Evolutionary conservation across 2,329 filamentous ascomycete species (phyloP), one percentile per base, ranked within the genome.

Genomic region (Xylaria sp.): DNA sequence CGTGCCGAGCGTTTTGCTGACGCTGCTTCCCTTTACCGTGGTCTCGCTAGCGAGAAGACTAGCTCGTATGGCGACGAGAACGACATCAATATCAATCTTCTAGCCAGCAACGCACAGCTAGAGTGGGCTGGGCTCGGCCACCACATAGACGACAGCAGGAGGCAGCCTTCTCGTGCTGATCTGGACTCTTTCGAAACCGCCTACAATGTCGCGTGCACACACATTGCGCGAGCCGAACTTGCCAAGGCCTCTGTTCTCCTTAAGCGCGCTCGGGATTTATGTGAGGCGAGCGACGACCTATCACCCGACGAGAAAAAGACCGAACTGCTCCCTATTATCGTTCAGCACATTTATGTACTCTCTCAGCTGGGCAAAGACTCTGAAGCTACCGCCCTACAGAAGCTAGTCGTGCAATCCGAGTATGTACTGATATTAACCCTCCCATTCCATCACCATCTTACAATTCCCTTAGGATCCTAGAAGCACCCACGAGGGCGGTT

Each of bases 121-220:
- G 83, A 88, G 65, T 94, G 90, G 90, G 79, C 84, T 51, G 87
- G 86, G 3, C 78, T 80, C 49, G 83, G 82, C 17, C 76, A 83
- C 65, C 70, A 82, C 40, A 79, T 83, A 38, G 74, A 77, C n/a
- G 72, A 75, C 33, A 80, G 80, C 67, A 84, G 85, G 74, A 85
- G 85, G 70, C 80, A 85, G 71, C 79, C 83, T 8, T 77, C 78
- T 6, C 79, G 83, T 60, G 86, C 88, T 62, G 86, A 91, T 68
- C 77, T 90, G 25, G 90, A 93, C 64, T 85, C 88, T 1, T 95
- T 95, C 68, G 92, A 95, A 78, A 88, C 90, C 25, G 88, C 90
- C 10, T 96, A 91, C 78, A 96, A 96, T 74, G 84, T 87, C 23
- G 91, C 90, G 8, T 94, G 91, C 73, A 83, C 83, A 19, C 87